Conservation (phyloP, 352 stramenopile species). For the Thraustochytrium sp. region DNA sequence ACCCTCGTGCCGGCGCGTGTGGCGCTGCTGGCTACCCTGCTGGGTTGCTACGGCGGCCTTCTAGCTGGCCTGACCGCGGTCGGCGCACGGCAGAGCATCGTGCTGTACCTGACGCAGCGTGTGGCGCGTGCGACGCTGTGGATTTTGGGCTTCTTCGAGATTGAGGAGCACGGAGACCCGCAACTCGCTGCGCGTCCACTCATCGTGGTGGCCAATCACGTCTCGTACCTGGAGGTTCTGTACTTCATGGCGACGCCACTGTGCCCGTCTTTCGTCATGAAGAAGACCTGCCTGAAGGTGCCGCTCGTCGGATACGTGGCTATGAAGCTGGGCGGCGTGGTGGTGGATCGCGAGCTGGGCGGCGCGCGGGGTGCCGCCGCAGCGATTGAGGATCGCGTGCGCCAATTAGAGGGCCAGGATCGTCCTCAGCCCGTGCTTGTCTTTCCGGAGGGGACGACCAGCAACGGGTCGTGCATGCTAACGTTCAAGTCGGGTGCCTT, state of each 20-base stretch:
- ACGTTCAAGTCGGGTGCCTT: conserved; percentile 49
- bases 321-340: conserved; percentile 6
- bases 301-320: conserved; percentile 7
- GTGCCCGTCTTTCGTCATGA: conserved; percentile 37
- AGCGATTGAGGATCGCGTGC: not conserved
- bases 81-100: not conserved
- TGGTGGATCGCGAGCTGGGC: not conserved
- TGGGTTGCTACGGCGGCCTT: not conserved
- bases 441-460: conserved; percentile 50
- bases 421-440: conserved; percentile 43
- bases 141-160: not conserved
- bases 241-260: conserved; percentile 10
- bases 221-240: conserved; percentile 31
- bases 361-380: not conserved
- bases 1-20: not conserved
- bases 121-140: not conserved
- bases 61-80: not conserved
- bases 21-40: not conserved
- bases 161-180: not conserved
- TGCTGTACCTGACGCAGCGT: not conserved
- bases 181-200: not conserved
- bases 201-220: conserved; percentile 19
- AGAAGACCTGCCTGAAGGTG: conserved; percentile 26
- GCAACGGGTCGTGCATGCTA: conserved; percentile 46
- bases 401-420: not conserved